These are phyloP conservation scores for Globisporangium takayamanum DNA, from an alignment of 352 stramenopile species.

Conservation along the genomic window DNA sequence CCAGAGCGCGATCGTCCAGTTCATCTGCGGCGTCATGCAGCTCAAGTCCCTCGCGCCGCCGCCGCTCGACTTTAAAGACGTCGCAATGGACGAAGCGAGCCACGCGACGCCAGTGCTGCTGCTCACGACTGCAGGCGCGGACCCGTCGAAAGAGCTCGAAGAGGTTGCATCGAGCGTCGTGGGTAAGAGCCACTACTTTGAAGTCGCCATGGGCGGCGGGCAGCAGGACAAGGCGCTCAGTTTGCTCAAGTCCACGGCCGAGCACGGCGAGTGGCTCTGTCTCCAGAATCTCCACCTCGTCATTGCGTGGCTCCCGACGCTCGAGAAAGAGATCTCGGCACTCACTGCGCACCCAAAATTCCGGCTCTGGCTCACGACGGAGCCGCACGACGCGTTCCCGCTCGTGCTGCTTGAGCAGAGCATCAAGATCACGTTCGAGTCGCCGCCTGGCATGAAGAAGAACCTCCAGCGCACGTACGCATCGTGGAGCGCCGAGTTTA, in stretches of 20 bases:
- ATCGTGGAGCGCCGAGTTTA: constrained; percentile 77
- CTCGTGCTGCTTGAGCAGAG: constrained; percentile 89
- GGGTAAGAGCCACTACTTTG: constrained; percentile 87
- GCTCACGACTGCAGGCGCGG: constrained; percentile 90
- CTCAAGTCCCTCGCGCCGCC: constrained; percentile 85
- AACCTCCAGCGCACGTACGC: constrained; percentile 92
- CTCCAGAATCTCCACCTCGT: constrained; percentile 96
- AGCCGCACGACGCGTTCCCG: constrained; percentile 88
- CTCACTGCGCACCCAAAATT: constrained; percentile 81
- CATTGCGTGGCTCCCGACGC: constrained; percentile 87
- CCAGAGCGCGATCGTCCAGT: constrained; percentile 86
- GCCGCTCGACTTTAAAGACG: constrained; percentile 67
- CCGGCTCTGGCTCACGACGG: constrained; percentile 93
- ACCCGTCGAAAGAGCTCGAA: constrained; percentile 91
- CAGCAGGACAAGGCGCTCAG: constrained; percentile 90
- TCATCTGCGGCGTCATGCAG: constrained; percentile 84
- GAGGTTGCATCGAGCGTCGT: constrained; percentile 85
- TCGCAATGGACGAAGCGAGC: constrained; percentile 60
- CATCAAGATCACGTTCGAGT: constrained; percentile 94
- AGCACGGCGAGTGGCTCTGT: constrained; percentile 92
- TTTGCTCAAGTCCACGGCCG: constrained; percentile 65
- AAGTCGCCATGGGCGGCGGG: constrained; percentile 93
- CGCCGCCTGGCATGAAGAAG: constrained; percentile 93
- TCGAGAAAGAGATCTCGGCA: constrained; percentile 89
- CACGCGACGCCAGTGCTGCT: constrained; percentile 85